Conservation (phyloP, 2,329 filamentous ascomycete genomes). For the Botrytis pseudocinerea region DNA sequence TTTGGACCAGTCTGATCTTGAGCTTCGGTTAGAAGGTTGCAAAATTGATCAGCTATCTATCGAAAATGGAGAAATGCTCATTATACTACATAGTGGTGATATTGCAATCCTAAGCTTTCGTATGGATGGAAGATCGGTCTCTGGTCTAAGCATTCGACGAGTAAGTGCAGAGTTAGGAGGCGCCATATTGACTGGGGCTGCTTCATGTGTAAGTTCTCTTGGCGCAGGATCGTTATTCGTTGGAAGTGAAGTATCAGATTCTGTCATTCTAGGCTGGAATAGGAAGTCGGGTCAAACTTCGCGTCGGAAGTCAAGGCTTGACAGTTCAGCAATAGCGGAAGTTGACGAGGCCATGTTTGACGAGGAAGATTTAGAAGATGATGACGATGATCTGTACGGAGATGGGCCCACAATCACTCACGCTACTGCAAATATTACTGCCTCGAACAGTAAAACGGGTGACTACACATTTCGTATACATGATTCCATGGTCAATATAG, state of each 20-base stretch:
- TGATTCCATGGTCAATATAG: slow-evolving; percentile 75
- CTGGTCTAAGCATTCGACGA: slow-evolving; percentile 72
- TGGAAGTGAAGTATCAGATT: slow-evolving; percentile 82
- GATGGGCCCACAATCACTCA: slow-evolving; percentile 50
- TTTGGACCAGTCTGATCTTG: slow-evolving; percentile 79
- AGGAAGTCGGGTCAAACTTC: slow-evolving; percentile 61
- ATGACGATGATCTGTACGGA: slow-evolving; percentile 63
- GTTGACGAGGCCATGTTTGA: slow-evolving; percentile 56
- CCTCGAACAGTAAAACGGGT: slow-evolving; percentile 51
- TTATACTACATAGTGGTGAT: slow-evolving; percentile 74
- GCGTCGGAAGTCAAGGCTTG: slow-evolving; percentile 63
- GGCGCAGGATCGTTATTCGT: slow-evolving; percentile 73
- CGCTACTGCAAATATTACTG: slow-evolving; percentile 42
- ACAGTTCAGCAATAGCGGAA: slow-evolving; percentile 46
- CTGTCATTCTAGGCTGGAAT: slow-evolving; percentile 77
- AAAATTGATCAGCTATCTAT: slow-evolving; percentile 73
- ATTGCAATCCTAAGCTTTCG: slow-evolving; percentile 78
- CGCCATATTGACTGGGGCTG: slow-evolving; percentile 57
- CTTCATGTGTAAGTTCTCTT: slow-evolving; percentile 70
- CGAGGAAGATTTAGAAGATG: slow-evolving; percentile 53
- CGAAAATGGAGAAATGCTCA: slow-evolving; percentile 79
- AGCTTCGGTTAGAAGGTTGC: slow-evolving; percentile 79
- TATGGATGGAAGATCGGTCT: slow-evolving; percentile 88
- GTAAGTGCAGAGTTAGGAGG: slow-evolving; percentile 66
- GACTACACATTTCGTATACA: slow-evolving; percentile 74